Percentiles rank a stretch among this genome's conserved stretches.
These are phyloP conservation scores for Phlebiopsis gigantea DNA, from an alignment of 768 basidiomycete genomes.

Conservation along the genomic window DNA sequence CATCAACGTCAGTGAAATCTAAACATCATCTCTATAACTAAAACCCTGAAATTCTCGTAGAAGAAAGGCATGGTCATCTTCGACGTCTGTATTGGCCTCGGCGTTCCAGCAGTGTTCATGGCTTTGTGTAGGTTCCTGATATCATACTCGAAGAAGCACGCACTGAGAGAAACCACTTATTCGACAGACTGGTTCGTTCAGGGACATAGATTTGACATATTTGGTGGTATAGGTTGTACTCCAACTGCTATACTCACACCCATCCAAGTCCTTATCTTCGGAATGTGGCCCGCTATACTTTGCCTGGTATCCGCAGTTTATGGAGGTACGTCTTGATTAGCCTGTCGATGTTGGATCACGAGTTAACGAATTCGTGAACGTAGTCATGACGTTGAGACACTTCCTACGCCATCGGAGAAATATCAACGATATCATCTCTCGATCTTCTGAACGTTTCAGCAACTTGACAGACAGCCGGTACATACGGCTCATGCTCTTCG, in stretches of 20 bases:
- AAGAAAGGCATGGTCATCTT: slow-evolving; percentile 21
- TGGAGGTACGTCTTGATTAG: slow-evolving; percentile 23
- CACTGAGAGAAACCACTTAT: not conserved
- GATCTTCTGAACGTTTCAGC: not conserved
- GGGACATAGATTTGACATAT: slow-evolving; percentile 58
- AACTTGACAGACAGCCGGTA: slow-evolving; percentile 42
- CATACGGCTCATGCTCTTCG: slow-evolving; percentile 34
- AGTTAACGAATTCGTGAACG: not conserved
- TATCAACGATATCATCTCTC: not conserved
- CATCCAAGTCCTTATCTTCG: slow-evolving; percentile 20
- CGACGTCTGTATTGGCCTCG: slow-evolving; percentile 28
- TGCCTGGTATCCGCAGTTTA: slow-evolving; percentile 24
- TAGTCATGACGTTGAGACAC: slow-evolving; percentile 1
- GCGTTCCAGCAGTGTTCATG: slow-evolving; percentile 27
- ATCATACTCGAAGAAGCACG: no score
- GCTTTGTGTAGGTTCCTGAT: slow-evolving; percentile 21
- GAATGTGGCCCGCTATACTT: slow-evolving; percentile 25
- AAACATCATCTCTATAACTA: not conserved
- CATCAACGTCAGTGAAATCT: slow-evolving; percentile 8
- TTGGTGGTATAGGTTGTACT: slow-evolving; percentile 52
- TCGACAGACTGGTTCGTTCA: slow-evolving; percentile 44
- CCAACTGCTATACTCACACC: slow-evolving; percentile 35
- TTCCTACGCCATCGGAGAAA: slow-evolving; percentile 11
- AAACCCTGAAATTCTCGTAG: not conserved
- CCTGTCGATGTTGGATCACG: not conserved